Evolutionary conservation across 495 filamentous ascomycete genomes (phyloP), one percentile per base, ranked within the genome.

Genomic region (Trichoderma orchidacearum): DNA sequence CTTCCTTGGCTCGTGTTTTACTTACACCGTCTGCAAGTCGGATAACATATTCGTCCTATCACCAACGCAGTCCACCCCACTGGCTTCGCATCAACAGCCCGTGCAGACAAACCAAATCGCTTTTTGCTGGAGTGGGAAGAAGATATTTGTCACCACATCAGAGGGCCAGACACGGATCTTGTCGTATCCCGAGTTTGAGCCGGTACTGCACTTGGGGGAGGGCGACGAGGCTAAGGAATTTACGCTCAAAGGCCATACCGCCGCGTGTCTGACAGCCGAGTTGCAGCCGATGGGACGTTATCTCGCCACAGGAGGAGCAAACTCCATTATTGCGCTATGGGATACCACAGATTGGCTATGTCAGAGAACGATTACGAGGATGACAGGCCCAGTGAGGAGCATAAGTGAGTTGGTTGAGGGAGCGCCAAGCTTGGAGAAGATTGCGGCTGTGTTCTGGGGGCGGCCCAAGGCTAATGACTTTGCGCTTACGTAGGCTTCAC

Each of bases 311-410:
- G 94, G 92, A 36, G 92, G 89, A 8, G 85, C 85, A 54, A 94
- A 98, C 69, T 87, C 90, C 0, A 79, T 95, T 15, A 86, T 96
- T 51, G 77, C 86, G 5, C 79, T 97, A 15, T 98, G 91, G 86
- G 90, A 96, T 66, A 96, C 94, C 0, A 80, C 79, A 30, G 87
- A 94, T 63, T 96, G 90, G 90, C 84, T 93, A 54, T 96, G 89
- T 64, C 77, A 84, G 51, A 82, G 88, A 55, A 95, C 89, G 3
- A 72, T 96, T 21, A 83, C 84, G 18, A 80, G 80, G 55, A 85
- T 89, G 67, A 76, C 78, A n/a, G 89, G 89, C 0, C 83, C 86
- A 5, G 85, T 96, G 25, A 84, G 83, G 60, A 89, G 83, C 63
- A 80, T 98, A 32, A 88, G 87, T 77, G 66, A 50, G 71, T 56